Base-by-base conservation (phyloP, 768 basidiomycete species). In the Mycena latifolia region DNA sequence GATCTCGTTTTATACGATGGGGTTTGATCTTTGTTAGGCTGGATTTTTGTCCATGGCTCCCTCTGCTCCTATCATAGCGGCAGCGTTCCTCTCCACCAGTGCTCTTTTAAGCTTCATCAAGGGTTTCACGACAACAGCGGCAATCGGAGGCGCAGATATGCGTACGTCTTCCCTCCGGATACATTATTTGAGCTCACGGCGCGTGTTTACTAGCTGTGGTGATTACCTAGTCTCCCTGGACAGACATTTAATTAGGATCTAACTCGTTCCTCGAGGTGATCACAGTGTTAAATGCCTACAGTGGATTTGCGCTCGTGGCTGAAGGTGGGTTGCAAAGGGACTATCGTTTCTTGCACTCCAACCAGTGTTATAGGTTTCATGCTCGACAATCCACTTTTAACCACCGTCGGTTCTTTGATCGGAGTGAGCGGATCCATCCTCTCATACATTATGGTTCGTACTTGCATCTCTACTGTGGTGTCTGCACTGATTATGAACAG, bases 111-210 rank as follows among this genome's bases (percentile, higher is more conserved):
- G 92, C 73, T 95, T 95, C 77, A 84, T 92, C 66, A 93, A 94
- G 74, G 94, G 94, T 6, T 92, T 84, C 77, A 96, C 94, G 0
- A 93, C 92, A 2, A 95, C 94, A 11, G 92, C 94, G 15, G 92
- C 94, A n/a, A 93, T 96, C 67, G 94, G 94, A 55, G 94, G 94
- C 14, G 94, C 94, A 28, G 94, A 96, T 74, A 96, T 96, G 94
- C 94, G 93, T 94, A 72, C 61, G 65, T 50, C 24, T 60, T 64
- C 27, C 35, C 18, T 66, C 55, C 35, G 9, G 37, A 12, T 62
- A 47, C 46, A 33, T 17, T 51, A n/a, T 63, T 51, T 39, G 41
- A 33, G 61, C 71, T 70, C 29, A 71, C 53, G 25, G 47, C 5
- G 47, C 51, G 4, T 37, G 55, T 39, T n/a, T 45, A 47, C 22